phyloP scores from a whole-genome alignment of 257 asterid genomes.

The Prunella vulgaris region DNA sequence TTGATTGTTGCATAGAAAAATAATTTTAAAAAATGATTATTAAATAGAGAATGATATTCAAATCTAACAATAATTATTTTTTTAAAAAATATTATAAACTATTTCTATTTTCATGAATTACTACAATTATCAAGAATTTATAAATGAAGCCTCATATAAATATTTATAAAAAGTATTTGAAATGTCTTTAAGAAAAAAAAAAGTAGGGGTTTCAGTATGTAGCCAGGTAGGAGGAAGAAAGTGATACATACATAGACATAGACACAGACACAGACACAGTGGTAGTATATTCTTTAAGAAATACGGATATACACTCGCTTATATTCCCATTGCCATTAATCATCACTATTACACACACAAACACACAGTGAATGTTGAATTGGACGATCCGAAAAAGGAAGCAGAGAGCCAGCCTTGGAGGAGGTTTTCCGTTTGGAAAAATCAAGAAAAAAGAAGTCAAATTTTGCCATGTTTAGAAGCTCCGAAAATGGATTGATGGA shows the following conservation, averaged over 20 bases:
- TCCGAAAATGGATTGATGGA: conserved; percentile 54
- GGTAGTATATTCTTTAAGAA: conserved; percentile 51
- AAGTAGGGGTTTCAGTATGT: background rate
- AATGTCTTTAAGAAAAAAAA: background rate
- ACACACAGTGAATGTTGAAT: conserved; percentile 13
- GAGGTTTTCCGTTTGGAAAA: background rate
- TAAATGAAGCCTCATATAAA: too few relatives aligned
- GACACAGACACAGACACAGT: too few relatives aligned
- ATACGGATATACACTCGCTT: conserved; percentile 20
- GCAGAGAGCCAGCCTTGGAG: background rate
- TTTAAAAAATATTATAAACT: too few relatives aligned
- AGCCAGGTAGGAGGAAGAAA: background rate
- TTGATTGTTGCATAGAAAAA: too few relatives aligned
- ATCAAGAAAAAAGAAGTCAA: background rate
- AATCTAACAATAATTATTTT: too few relatives aligned
- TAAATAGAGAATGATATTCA: too few relatives aligned
- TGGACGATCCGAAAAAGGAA: conserved; percentile 15
- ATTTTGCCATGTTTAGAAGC: conserved; percentile 46
- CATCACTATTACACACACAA: conserved; percentile 12
- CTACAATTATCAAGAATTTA: too few relatives aligned
- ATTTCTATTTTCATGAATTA: too few relatives aligned
- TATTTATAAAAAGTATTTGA: background rate
- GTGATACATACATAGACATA: too few relatives aligned
- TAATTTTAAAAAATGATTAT: too few relatives aligned
- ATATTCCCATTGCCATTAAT: conserved; percentile 6